These are phyloP conservation scores for Coelastrella sp. DNA, from an alignment of 139 green algal genomes.

Conservation along the genomic window DNA sequence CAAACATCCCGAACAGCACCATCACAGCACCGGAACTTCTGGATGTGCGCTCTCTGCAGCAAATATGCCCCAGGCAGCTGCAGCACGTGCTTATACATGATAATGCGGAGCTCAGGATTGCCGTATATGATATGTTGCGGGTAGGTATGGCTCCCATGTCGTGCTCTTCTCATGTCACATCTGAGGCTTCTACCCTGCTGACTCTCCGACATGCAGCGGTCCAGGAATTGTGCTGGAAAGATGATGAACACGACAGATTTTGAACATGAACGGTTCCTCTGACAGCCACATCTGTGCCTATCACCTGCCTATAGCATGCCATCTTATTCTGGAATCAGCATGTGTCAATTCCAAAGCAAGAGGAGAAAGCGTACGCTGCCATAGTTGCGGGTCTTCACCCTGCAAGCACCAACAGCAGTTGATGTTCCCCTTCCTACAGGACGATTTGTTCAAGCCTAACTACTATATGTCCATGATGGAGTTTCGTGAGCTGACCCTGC, in stretches of 20 bases:
- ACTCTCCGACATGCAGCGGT: too few species aligned
- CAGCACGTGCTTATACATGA: conserved; percentile 46
- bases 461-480: conserved; percentile 79
- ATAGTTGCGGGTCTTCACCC: background rate
- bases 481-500: conserved; percentile 82
- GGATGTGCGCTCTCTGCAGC: conserved; percentile 58
- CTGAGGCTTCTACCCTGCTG: background rate
- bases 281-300: too few species aligned
- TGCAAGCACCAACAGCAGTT: conserved; percentile 65
- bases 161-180: background rate
- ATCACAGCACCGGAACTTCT: conserved; percentile 56
- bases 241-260: too few species aligned
- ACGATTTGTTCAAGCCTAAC: conserved; percentile 76
- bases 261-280: too few species aligned
- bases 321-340: too few species aligned
- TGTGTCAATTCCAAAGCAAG: background rate
- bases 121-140: conserved; percentile 85
- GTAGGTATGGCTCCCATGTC: too few species aligned
- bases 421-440: conserved; percentile 57
- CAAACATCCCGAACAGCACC: conserved; percentile 35
- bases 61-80: conserved; percentile 10
- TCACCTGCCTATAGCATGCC: too few species aligned
- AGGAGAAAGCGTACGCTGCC: background rate
- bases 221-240: too few species aligned
- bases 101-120: conserved; percentile 74